A percentile compares a stretch with the other conserved stretches of the same genome.
Conservation (phyloP, 2,329 filamentous ascomycete species). For the Pseudocercospora macadamiae region DNA sequence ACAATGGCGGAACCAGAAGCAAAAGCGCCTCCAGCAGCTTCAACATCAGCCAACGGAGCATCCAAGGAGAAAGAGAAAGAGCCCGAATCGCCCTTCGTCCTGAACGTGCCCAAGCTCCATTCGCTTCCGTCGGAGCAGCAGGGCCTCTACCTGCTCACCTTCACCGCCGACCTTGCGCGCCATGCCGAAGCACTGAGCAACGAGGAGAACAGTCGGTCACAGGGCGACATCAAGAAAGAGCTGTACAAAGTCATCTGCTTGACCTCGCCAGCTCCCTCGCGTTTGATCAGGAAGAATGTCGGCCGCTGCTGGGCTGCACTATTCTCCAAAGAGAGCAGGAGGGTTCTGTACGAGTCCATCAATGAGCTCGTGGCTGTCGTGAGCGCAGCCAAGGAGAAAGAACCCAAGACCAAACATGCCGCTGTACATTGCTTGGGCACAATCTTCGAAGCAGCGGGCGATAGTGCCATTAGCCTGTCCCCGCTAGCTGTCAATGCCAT, state of each 20-base stretch:
- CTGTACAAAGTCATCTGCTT: conserved; percentile 91
- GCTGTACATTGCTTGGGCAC: conserved; percentile 85
- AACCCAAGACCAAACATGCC: conserved; percentile 80
- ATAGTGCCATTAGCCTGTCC: conserved; percentile 85
- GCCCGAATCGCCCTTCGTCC: conserved; percentile 52
- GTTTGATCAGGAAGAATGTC: conserved; percentile 87
- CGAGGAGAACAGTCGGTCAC: conserved; percentile 83
- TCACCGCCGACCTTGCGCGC: conserved; percentile 78
- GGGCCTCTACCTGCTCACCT: conserved; percentile 89
- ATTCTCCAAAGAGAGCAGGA: conserved; percentile 83
- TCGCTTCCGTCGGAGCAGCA: conserved; percentile 91
- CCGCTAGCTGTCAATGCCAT: conserved; percentile 72
- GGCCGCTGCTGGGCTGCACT: conserved; percentile 82
- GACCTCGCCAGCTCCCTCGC: conserved; percentile 75
- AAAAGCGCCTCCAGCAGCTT: conserved; percentile 1
- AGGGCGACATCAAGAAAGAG: conserved; percentile 91
- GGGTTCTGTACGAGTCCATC: conserved; percentile 90
- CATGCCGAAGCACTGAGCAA: conserved; percentile 75
- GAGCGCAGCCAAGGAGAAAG: conserved; percentile 77
- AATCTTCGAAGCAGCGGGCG: conserved; percentile 87
- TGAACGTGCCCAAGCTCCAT: conserved; percentile 88
- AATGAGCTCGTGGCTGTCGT: conserved; percentile 80
- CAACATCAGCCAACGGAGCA: not conserved
- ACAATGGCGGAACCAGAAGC: conserved; percentile 25
- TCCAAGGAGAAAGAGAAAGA: no score